Percentiles rank a stretch among this genome's conserved stretches.
Conservation (phyloP, 495 filamentous ascomycete species). For the Xylaria longipes region DNA sequence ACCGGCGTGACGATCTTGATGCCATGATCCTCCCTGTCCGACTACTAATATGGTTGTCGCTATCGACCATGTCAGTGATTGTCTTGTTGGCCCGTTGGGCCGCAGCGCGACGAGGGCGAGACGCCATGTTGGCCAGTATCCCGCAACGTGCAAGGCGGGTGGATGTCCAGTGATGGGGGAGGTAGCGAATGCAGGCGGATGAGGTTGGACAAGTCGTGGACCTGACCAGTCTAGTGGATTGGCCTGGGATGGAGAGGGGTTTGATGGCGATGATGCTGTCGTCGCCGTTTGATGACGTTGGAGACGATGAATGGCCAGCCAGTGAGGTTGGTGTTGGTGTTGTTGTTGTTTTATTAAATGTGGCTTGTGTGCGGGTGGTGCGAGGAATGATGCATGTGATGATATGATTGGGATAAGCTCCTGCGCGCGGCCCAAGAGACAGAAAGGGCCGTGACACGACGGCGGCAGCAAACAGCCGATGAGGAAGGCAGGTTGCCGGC, state of each 20-base stretch:
- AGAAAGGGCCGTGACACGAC: conserved; percentile 36
- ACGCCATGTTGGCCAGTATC: conserved; percentile 43
- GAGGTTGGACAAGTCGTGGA: neutral
- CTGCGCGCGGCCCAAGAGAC: neutral
- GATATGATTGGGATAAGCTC: conserved; percentile 24
- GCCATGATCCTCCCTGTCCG: conserved; percentile 53
- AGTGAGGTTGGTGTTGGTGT: neutral
- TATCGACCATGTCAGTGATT: conserved; percentile 59
- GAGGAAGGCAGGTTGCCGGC: conserved; percentile 35
- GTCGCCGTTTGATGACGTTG: conserved; percentile 4
- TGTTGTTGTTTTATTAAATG: conserved; percentile 12
- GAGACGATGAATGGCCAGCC: neutral
- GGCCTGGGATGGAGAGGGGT: neutral
- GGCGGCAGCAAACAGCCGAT: conserved; percentile 31
- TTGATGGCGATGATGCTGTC: neutral
- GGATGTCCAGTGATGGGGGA: conserved; percentile 1
- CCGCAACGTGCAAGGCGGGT: conserved; percentile 1
- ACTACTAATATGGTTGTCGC: conserved; percentile 50
- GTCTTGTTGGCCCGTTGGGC: conserved; percentile 56
- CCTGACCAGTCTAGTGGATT: neutral
- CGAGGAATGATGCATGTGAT: conserved; percentile 9
- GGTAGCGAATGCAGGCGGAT: neutral
- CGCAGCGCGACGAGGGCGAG: conserved; percentile 53
- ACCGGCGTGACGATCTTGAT: conserved; percentile 54
- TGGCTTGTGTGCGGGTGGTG: conserved; percentile 19